Conservation (phyloP, 345 rosid species). For the Heritiera fomes region DNA sequence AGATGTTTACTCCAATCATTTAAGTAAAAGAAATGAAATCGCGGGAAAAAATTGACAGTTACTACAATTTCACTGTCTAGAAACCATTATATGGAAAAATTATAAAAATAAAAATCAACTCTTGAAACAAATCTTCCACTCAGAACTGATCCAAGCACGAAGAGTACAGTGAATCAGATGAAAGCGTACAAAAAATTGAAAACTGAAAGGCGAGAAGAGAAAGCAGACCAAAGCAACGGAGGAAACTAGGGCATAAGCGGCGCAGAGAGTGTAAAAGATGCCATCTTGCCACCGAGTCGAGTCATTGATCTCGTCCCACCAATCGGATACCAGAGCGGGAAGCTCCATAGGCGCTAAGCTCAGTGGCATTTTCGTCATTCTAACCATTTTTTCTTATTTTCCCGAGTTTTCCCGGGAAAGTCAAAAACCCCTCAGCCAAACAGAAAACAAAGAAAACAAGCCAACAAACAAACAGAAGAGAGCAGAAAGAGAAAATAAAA, state of each 20-base stretch:
- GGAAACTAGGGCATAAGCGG: slow-evolving; percentile 90
- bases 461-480: background rate
- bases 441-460: background rate
- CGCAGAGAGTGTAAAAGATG: slow-evolving; percentile 85
- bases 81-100: background rate
- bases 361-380: slow-evolving; percentile 16
- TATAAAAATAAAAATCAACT: background rate
- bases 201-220: background rate
- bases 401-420: slow-evolving; percentile 18
- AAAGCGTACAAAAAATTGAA: background rate
- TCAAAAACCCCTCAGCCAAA: slow-evolving; percentile 13
- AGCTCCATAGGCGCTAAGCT: background rate
- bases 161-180: background rate
- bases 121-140: background rate
- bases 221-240: slow-evolving; percentile 20
- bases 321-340: background rate
- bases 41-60: background rate
- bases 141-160: background rate
- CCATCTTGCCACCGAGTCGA: slow-evolving; percentile 90
- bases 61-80: background rate
- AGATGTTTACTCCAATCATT: background rate
- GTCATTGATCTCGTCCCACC: slow-evolving; percentile 30
- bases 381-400: background rate
- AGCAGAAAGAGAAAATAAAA: background rate
- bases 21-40: background rate